Conservation (phyloP, 108 stramenopile genomes). For the Nitzschia sp. region DNA sequence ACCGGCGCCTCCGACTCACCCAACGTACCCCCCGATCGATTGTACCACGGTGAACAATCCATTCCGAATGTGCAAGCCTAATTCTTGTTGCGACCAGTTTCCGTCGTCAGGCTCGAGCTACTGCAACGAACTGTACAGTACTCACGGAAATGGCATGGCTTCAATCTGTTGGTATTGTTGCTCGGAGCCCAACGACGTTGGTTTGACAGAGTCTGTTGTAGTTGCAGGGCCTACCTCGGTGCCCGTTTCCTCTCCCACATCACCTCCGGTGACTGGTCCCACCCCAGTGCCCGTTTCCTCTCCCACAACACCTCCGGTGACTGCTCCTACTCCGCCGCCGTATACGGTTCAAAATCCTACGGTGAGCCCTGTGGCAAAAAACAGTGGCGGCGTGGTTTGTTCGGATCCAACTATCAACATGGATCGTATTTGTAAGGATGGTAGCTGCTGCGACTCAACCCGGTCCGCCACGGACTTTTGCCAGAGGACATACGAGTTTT, state of each 20-base stretch:
- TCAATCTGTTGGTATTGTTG: conserved; percentile 19
- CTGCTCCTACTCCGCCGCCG: background rate
- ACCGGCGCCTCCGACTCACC: conserved; percentile 1
- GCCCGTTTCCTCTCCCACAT: background rate
- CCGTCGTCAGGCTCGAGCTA: conserved; percentile 2
- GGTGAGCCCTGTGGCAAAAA: too few species aligned
- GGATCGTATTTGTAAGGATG: conserved; percentile 26
- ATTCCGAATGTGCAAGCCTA: conserved; percentile 18
- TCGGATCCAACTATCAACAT: conserved; percentile 10
- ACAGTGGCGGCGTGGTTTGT: too few species aligned
- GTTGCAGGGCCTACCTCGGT: background rate
- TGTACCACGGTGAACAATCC: conserved; percentile 23
- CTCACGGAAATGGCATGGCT: background rate
- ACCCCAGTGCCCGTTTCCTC: background rate
- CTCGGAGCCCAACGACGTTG: conserved; percentile 6
- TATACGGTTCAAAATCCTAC: background rate
- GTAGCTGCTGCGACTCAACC: conserved; percentile 26
- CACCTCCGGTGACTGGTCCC: background rate
- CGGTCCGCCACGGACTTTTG: conserved; percentile 24
- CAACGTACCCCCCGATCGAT: conserved; percentile 11
- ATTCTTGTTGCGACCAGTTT: conserved; percentile 12
- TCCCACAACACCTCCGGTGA: background rate
- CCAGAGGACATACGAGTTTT: conserved; percentile 2
- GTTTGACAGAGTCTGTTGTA: too few species aligned
- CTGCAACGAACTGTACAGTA: background rate